phyloP scores from a whole-genome alignment of 2,329 filamentous ascomycete genomes.

The Epichloe sylvatica region DNA sequence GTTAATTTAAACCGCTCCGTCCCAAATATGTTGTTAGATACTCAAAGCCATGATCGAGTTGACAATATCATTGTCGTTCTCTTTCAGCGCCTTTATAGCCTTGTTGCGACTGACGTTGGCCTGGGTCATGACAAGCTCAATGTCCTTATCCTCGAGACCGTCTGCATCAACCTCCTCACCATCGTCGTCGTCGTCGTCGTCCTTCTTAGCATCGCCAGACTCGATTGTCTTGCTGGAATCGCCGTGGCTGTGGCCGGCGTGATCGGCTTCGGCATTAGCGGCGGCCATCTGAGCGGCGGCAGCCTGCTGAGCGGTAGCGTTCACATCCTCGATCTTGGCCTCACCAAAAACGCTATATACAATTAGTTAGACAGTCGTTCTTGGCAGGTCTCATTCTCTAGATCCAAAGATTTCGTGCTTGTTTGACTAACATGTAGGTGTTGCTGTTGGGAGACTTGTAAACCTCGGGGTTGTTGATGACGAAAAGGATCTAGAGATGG shows the following conservation, averaged over 20 bases:
- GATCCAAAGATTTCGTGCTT: not conserved
- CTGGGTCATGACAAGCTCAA: conserved; percentile 97
- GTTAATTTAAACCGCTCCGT: conserved; percentile 3
- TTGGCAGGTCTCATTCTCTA: not conserved
- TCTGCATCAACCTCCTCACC: conserved; percentile 90
- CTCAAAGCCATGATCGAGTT: conserved; percentile 99
- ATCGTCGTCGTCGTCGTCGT: conserved; percentile 68
- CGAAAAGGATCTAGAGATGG: conserved; percentile 73
- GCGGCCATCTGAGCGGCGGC: conserved; percentile 83
- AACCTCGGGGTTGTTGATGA: conserved; percentile 98
- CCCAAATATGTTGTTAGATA: conserved; percentile 38
- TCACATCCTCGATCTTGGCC: conserved; percentile 99
- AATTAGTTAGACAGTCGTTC: not conserved
- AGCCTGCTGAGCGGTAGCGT: conserved; percentile 88
- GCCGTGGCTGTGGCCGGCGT: conserved; percentile 59
- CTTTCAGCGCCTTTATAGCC: conserved; percentile 94
- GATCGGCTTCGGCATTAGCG: conserved; percentile 49
- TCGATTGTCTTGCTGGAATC: conserved; percentile 51
- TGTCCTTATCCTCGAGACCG: conserved; percentile 96
- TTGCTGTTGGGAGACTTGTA: conserved; percentile 99
- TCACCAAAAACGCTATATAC: conserved; percentile 82
- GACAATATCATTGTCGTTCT: conserved; percentile 99
- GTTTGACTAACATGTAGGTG: conserved; percentile 82
- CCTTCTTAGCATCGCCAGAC: conserved; percentile 54
- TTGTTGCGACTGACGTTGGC: conserved; percentile 95